Base-by-base conservation (phyloP, 306 rosid genomes). In the Acacia melanoxylon region DNA sequence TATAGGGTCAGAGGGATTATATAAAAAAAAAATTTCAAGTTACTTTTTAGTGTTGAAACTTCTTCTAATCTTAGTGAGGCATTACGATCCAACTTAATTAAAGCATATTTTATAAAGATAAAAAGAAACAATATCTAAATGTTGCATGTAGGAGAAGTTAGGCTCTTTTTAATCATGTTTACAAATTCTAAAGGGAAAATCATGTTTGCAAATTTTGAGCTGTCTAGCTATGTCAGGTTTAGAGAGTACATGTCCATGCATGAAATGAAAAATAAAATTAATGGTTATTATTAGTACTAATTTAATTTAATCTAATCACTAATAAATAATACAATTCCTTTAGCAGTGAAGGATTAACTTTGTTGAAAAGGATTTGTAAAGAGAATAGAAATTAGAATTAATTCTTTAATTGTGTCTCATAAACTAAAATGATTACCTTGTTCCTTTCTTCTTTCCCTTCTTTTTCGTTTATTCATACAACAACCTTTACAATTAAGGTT, bases 191-290 rank as follows among this genome's bases (percentile, higher is more conserved):
- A 25, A 11, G 35, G 67, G 25, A 61, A 61, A 25, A 61, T 61
- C 83, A 24, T 80, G 94, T 80, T 72, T 80, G 68, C 77, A 54
- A 78, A 68, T 74, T 80, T 90, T 83, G 22, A 87, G 90, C 92
- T 83, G 67, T 83, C 29, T 31, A 49, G 65, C 65, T 10, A 58
- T 73, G 91, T 84, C 91, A 84, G 87, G 83, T 72, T 70, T 73
- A 75, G 82, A 77, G 80, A 87, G 87, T 44, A 81, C 84, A 76
- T 54, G 86, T 86, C 88, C 82, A 79, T 84, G 85, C 88, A 83
- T 76, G 83, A 85, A 83, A 83, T 82, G 85, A 87, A 89, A 86
- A 85, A 83, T 79, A n/a, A 52, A 48, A 20, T 5, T 20, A 52
- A 52, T 52, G 24, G 25, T 20, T 66, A 90, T 82, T 46, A 74